Percentiles rank a stretch among this genome's conserved stretches.
These are phyloP conservation scores for Globisporangium uncinulatum DNA, from an alignment of 352 stramenopile genomes.

Conservation along the genomic window DNA sequence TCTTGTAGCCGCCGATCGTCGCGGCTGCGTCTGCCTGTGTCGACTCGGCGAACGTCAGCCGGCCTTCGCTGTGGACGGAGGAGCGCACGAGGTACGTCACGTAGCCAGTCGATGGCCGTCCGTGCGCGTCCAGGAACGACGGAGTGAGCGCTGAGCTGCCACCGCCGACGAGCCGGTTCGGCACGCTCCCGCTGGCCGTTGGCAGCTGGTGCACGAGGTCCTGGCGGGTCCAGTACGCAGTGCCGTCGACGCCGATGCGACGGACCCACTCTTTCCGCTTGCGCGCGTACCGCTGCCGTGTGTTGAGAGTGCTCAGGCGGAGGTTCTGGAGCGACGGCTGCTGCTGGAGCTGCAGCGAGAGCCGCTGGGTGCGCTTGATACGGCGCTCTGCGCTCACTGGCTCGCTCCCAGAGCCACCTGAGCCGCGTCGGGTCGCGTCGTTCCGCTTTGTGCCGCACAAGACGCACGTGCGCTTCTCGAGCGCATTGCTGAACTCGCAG, in stretches of 20 bases:
- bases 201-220: conserved; percentile 1
- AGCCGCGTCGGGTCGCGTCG: conserved; percentile 16
- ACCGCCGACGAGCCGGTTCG: background rate
- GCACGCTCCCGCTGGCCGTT: background rate
- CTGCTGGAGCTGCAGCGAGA: conserved; percentile 14
- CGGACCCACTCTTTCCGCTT: conserved; percentile 82
- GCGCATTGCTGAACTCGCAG: conserved; percentile 73
- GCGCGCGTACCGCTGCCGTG: conserved; percentile 65
- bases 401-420: conserved; percentile 7
- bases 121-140: conserved; percentile 1
- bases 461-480: conserved; percentile 55
- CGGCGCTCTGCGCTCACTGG: conserved; percentile 4
- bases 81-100: conserved; percentile 68
- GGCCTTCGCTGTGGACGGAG: conserved; percentile 45
- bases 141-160: background rate
- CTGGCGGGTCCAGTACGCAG: conserved; percentile 54
- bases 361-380: conserved; percentile 18
- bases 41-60: conserved; percentile 61
- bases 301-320: conserved; percentile 56
- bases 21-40: conserved; percentile 50
- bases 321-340: conserved; percentile 24
- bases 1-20: conserved; percentile 58
- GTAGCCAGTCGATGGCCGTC: conserved; percentile 56
- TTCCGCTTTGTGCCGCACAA: conserved; percentile 71
- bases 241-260: conserved; percentile 54